phyloP scores from a whole-genome alignment of 371 early-diverging fungal species.

The Entomophthora muscae region DNA sequence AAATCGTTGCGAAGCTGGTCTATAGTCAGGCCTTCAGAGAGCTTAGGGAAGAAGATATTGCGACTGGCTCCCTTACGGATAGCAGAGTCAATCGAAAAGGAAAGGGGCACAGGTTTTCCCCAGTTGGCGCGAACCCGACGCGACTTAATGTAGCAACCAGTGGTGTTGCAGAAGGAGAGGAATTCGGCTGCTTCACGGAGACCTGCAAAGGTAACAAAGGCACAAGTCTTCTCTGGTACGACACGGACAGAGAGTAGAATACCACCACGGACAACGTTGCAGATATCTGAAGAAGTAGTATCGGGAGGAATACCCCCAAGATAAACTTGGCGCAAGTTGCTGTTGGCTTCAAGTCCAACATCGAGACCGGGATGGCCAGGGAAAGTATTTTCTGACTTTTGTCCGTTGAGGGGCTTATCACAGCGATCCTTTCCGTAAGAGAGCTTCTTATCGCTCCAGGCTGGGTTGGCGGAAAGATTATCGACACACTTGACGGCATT shows the following conservation, averaged over 20 bases:
- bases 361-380: not conserved
- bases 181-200: constrained; percentile 39
- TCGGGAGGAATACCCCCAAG: constrained; percentile 57
- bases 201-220: constrained; percentile 69
- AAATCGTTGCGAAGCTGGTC: constrained; percentile 45
- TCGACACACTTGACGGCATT: not conserved
- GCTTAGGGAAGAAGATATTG: constrained; percentile 58
- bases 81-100: constrained; percentile 30
- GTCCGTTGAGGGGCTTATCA: constrained; percentile 15
- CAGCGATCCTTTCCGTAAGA: constrained; percentile 72
- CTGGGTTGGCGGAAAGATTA: not conserved
- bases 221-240: constrained; percentile 54
- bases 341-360: not conserved
- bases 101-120: constrained; percentile 46
- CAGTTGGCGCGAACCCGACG: constrained; percentile 58
- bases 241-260: constrained; percentile 51
- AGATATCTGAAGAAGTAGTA: constrained; percentile 55
- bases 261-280: constrained; percentile 72
- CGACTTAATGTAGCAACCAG: constrained; percentile 41
- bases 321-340: constrained; percentile 50
- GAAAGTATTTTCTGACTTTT: not conserved
- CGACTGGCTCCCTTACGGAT: constrained; percentile 51
- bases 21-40: constrained; percentile 37
- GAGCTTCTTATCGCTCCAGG: constrained; percentile 33
- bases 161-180: constrained; percentile 26